phyloP scores from a whole-genome alignment of 352 stramenopile species.

The Phytophthora boehmeriae region DNA sequence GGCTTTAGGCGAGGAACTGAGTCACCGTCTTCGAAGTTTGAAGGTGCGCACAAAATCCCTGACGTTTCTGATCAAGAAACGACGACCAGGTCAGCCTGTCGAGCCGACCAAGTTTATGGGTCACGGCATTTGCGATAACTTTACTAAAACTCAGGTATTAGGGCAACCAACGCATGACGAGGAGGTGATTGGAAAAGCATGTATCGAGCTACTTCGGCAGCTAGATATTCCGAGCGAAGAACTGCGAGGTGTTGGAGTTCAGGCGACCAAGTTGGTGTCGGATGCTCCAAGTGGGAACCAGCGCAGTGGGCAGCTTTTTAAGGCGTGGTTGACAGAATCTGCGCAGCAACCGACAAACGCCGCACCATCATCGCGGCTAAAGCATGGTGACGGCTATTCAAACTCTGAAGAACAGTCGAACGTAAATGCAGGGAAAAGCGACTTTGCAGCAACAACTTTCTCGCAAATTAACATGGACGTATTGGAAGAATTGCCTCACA shows the following conservation, averaged over 20 bases:
- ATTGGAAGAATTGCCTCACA: conserved; percentile 58
- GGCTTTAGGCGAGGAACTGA: conserved; percentile 79
- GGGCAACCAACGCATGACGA: conserved; percentile 61
- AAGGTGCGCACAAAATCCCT: conserved; percentile 67
- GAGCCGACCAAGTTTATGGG: conserved; percentile 90
- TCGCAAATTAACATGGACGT: conserved; percentile 76
- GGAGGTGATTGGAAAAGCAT: conserved; percentile 48
- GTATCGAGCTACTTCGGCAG: conserved; percentile 66
- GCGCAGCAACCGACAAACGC: conserved; percentile 8
- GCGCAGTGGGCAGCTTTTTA: conserved; percentile 51
- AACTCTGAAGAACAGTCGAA: conserved; percentile 20
- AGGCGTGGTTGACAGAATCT: conserved; percentile 56
- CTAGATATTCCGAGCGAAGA: conserved; percentile 67
- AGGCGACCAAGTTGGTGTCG: conserved; percentile 73
- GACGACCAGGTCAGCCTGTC: conserved; percentile 60
- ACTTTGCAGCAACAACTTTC: conserved; percentile 28
- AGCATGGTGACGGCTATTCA: conserved; percentile 6
- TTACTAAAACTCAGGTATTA: conserved; percentile 76
- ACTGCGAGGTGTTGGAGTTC: conserved; percentile 74
- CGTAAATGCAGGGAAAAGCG: neutral
- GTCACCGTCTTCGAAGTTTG: conserved; percentile 58
- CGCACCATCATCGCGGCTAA: neutral
- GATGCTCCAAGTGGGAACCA: conserved; percentile 17
- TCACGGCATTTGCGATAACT: conserved; percentile 86
- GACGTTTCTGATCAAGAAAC: conserved; percentile 88